These are phyloP conservation scores for Stephania yunnanensis DNA, from an alignment of 164 flowering plant genomes.

Conservation along the genomic window DNA sequence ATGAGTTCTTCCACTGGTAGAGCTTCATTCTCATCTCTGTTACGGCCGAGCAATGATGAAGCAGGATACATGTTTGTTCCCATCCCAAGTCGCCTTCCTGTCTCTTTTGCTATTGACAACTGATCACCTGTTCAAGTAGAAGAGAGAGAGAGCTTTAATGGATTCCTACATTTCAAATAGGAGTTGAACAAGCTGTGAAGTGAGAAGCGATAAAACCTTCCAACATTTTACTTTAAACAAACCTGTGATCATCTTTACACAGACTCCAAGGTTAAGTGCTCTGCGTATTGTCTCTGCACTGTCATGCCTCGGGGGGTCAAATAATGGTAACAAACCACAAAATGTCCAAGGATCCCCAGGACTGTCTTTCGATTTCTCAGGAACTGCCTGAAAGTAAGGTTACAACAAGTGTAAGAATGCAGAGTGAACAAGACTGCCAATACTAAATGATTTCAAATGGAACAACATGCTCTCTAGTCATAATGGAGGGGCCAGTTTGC, in stretches of 20 bases:
- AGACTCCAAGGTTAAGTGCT: slow-evolving; percentile 83
- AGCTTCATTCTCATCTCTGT: slow-evolving; percentile 63
- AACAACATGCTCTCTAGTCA: not conserved
- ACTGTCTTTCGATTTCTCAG: slow-evolving; percentile 64
- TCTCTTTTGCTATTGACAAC: slow-evolving; percentile 84
- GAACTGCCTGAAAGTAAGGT: slow-evolving; percentile 49
- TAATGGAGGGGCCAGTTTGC: not conserved
- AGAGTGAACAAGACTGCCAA: not conserved
- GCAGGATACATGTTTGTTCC: slow-evolving; percentile 92
- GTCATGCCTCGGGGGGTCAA: slow-evolving; percentile 94
- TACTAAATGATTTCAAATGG: slow-evolving; percentile 1
- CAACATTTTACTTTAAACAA: not conserved
- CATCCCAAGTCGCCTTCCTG: slow-evolving; percentile 88
- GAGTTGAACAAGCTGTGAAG: not conserved
- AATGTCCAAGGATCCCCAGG: slow-evolving; percentile 86
- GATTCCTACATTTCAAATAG: not conserved
- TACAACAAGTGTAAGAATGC: slow-evolving; percentile 6
- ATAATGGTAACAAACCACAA: slow-evolving; percentile 75
- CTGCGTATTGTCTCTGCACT: slow-evolving; percentile 90
- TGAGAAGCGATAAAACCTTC: not conserved
- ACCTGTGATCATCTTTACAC: slow-evolving; percentile 96
- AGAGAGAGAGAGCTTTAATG: not conserved
- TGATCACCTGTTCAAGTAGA: slow-evolving; percentile 57
- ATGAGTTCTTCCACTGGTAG: slow-evolving; percentile 81
- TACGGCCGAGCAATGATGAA: slow-evolving; percentile 67